These are phyloP conservation scores for Tieghemostelium lacteum DNA, from an alignment of 78 protist genomes.

Conservation along the genomic window DNA sequence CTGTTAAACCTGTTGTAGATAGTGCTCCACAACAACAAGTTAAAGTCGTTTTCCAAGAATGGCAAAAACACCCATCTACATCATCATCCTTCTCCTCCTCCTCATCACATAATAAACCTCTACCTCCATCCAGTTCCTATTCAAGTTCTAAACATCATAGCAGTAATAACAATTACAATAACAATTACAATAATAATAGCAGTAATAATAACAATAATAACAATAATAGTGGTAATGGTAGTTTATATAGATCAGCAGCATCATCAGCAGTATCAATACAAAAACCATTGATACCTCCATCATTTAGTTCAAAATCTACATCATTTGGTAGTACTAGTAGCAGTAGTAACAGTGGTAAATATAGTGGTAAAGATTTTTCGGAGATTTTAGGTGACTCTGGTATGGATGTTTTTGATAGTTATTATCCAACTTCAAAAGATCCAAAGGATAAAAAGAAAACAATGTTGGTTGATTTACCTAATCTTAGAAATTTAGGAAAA, in stretches of 20 bases:
- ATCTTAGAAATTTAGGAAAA: background rate
- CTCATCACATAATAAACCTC: background rate
- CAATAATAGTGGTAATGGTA: background rate
- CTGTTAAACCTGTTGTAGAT: no score
- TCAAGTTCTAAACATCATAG: no score
- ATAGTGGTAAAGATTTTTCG: background rate
- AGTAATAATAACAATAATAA: no score
- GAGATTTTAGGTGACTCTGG: background rate
- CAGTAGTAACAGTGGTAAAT: background rate
- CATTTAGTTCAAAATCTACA: background rate
- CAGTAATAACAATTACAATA: no score
- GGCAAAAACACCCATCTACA: background rate
- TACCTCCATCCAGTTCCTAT: no score
- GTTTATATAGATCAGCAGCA: background rate
- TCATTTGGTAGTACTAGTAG: background rate
- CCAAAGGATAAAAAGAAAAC: constrained; percentile 56
- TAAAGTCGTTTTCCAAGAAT: background rate
- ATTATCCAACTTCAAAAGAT: background rate
- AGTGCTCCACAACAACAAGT: no score
- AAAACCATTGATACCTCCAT: background rate
- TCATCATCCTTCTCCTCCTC: background rate
- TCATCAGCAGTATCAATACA: background rate
- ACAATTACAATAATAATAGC: background rate
- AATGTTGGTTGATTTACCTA: background rate
- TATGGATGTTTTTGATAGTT: constrained; percentile 21